These are phyloP conservation scores for Yarrowia yakushimensis DNA, from an alignment of 805 yeast genomes.

Conservation along the genomic window DNA sequence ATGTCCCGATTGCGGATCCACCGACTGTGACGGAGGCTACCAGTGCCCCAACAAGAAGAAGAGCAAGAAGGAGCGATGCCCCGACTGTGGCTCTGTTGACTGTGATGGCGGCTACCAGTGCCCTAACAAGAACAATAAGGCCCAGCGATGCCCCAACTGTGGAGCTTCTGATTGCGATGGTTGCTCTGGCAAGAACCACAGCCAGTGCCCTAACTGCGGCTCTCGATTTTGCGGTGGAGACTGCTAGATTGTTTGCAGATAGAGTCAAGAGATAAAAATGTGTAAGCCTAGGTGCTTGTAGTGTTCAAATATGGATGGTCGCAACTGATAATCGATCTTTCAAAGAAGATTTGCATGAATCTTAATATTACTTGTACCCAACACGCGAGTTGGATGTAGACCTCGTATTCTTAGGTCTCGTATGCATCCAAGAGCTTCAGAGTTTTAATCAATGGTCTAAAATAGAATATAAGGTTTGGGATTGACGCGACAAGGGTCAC, in stretches of 20 bases:
- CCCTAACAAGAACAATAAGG: neutral
- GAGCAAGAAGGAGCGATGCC: constrained; percentile 13
- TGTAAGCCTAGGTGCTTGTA: neutral
- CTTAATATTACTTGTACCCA: too few species aligned
- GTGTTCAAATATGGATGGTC: too few species aligned
- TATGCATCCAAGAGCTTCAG: too few species aligned
- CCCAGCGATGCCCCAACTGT: constrained; percentile 2
- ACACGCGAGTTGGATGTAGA: too few species aligned
- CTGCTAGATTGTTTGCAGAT: neutral
- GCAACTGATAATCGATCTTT: too few species aligned
- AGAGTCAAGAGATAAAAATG: neutral
- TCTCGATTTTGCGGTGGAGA: neutral
- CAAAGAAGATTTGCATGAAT: too few species aligned
- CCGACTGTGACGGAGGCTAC: neutral
- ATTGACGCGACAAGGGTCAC: too few species aligned
- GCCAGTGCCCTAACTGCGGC: constrained; percentile 4
- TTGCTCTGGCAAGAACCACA: constrained; percentile 2
- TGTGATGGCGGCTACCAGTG: neutral
- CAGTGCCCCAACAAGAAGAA: constrained; percentile 1
- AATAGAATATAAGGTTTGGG: too few species aligned
- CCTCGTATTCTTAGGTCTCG: too few species aligned
- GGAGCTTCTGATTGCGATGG: neutral
- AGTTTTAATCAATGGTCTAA: too few species aligned
- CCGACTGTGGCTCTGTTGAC: neutral
- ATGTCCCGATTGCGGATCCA: constrained; percentile 4